phyloP scores from a whole-genome alignment of 1,284 basidiomycete genomes.

The Inonotus obliquus region DNA sequence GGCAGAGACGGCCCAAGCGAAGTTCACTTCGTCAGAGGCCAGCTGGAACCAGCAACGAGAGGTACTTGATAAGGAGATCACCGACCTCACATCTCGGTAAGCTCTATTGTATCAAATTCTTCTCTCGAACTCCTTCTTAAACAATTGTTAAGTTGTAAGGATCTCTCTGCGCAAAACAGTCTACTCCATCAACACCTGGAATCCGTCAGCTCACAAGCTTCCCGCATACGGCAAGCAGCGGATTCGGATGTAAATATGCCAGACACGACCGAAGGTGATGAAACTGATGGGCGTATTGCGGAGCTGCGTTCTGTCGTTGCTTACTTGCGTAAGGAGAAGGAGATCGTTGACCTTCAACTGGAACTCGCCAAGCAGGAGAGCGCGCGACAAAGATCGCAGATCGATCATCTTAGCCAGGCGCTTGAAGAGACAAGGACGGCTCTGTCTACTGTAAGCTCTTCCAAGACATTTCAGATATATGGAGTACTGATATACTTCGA shows the following conservation, averaged over 20 bases:
- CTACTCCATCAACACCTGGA: conserved; percentile 84
- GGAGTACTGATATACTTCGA: conserved; percentile 4
- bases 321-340: conserved; percentile 85
- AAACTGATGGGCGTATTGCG: conserved; percentile 54
- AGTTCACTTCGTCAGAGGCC: conserved; percentile 60
- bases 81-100: conserved; percentile 66
- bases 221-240: conserved; percentile 68
- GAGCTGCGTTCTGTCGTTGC: conserved; percentile 79
- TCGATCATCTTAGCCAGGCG: conserved; percentile 67
- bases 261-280: conserved; percentile 42
- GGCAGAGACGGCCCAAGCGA: conserved; percentile 71
- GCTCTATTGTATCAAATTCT: conserved; percentile 17
- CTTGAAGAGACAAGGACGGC: conserved; percentile 67
- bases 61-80: conserved; percentile 71
- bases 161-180: conserved; percentile 73
- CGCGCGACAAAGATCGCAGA: conserved; percentile 67
- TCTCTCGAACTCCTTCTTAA: background rate
- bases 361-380: conserved; percentile 86
- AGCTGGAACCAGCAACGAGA: conserved; percentile 82
- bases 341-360: conserved; percentile 84
- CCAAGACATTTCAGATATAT: background rate
- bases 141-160: conserved; percentile 43
- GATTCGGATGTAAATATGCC: conserved; percentile 37
- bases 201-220: conserved; percentile 77
- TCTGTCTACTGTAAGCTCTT: conserved; percentile 51